phyloP scores from a whole-genome alignment of 2,329 filamentous ascomycete species.

The Cadophora gregata region DNA sequence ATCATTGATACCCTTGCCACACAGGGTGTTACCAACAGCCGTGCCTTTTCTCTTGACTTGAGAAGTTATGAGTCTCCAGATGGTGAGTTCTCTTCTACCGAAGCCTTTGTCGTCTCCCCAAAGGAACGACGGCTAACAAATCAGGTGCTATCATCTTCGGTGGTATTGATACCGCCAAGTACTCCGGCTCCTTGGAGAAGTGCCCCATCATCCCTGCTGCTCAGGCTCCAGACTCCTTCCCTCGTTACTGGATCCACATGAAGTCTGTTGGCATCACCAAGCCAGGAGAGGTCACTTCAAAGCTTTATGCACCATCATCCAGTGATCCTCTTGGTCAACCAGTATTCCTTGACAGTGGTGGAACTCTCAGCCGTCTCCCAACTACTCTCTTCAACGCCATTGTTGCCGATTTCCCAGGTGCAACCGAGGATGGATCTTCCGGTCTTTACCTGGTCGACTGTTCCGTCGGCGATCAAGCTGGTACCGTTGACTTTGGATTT shows the following conservation, averaged over 20 bases:
- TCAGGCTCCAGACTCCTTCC: conserved; percentile 23
- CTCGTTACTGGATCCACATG: conserved; percentile 33
- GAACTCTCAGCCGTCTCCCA: conserved; percentile 30
- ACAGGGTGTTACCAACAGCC: conserved; percentile 26
- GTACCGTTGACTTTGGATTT: conserved; percentile 31
- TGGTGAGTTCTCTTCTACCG: not conserved
- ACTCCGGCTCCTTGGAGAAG: conserved; percentile 26
- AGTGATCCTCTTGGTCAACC: conserved; percentile 21
- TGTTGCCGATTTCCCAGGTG: conserved; percentile 29
- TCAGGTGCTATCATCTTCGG: conserved; percentile 30
- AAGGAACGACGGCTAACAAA: not conserved
- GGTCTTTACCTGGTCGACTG: conserved; percentile 28
- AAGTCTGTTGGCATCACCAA: conserved; percentile 31
- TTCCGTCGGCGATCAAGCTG: conserved; percentile 6
- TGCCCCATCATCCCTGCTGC: conserved; percentile 30
- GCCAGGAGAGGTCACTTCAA: conserved; percentile 24
- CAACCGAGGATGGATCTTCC: conserved; percentile 14
- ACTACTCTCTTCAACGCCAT: conserved; percentile 25
- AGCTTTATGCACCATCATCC: conserved; percentile 15
- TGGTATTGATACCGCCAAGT: conserved; percentile 29
- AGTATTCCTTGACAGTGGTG: conserved; percentile 31
- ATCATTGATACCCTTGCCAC: conserved; percentile 24
- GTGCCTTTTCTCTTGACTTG: conserved; percentile 28
- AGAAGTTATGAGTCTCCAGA: conserved; percentile 21
- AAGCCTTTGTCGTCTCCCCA: not conserved